Percentiles rank a stretch among this genome's conserved stretches.
phyloP scores from a whole-genome alignment of 202 grass and related monocot genomes.

The Bolboschoenoplectus hybrid region DNA sequence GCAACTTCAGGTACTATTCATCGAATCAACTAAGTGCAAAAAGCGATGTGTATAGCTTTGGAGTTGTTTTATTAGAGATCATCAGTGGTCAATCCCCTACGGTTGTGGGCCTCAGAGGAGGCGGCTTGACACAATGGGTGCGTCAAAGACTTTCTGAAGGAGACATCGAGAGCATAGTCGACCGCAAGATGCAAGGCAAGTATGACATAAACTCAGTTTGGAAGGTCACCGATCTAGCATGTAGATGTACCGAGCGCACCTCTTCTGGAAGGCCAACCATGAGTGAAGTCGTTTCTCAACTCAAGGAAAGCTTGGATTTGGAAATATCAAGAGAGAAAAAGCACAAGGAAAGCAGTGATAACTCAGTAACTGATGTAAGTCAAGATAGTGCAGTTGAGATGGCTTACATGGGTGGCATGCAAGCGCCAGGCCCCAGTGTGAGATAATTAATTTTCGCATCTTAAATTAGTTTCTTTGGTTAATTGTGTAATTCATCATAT shows the following conservation, averaged over 20 bases:
- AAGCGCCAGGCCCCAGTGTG: not conserved
- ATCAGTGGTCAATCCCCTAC: constrained; percentile 25
- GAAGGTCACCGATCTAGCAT: constrained; percentile 33
- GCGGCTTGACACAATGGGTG: not conserved
- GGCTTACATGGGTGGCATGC: not conserved
- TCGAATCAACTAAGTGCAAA: constrained; percentile 39
- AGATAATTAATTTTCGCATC: not conserved
- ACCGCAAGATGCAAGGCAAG: constrained; percentile 27
- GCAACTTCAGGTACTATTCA: constrained; percentile 13
- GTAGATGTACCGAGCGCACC: constrained; percentile 28
- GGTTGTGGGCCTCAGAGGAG: not conserved
- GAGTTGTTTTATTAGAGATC: constrained; percentile 43
- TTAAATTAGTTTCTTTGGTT: not conserved
- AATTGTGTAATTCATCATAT: not conserved
- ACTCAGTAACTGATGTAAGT: not conserved
- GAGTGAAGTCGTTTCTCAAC: constrained; percentile 18
- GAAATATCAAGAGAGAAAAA: not conserved
- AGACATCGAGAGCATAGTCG: constrained; percentile 32
- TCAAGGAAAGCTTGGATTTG: constrained; percentile 39
- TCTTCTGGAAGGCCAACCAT: constrained; percentile 40
- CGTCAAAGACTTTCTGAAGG: constrained; percentile 24
- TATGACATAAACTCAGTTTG: constrained; percentile 38
- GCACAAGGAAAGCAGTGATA: not conserved
- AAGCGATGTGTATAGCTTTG: constrained; percentile 49
- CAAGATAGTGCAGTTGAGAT: not conserved